Evolutionary conservation across 1,284 basidiomycete genomes (phyloP).

Genomic region (Sanghuangporus weigelae): DNA sequence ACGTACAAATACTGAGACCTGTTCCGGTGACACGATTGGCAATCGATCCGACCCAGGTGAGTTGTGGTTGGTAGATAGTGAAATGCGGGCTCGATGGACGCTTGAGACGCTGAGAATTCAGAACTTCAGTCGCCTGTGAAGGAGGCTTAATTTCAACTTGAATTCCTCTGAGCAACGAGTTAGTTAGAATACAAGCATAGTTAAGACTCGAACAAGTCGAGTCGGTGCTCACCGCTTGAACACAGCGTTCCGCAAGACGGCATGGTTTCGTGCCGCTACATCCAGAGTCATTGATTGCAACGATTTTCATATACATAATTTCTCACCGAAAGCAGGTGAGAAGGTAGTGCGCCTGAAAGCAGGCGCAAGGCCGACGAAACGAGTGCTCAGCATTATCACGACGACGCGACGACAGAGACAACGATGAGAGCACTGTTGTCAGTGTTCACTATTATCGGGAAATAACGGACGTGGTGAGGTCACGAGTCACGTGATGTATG

Average conservation of each 20-base stretch:
- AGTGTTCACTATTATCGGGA: slow-evolving; percentile 16
- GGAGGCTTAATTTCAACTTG: slow-evolving; percentile 63
- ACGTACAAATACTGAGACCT: slow-evolving; percentile 74
- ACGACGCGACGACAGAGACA: not conserved
- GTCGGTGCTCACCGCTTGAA: slow-evolving; percentile 40
- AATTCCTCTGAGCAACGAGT: slow-evolving; percentile 35
- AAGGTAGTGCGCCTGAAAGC: slow-evolving; percentile 48
- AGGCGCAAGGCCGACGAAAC: slow-evolving; percentile 48
- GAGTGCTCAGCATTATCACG: slow-evolving; percentile 40
- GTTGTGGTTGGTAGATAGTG: slow-evolving; percentile 94
- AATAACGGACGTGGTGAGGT: slow-evolving; percentile 21
- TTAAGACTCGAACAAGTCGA: not conserved
- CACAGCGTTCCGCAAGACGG: slow-evolving; percentile 36
- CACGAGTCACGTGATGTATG: not conserved
- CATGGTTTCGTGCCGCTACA: slow-evolving; percentile 38
- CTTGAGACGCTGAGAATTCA: slow-evolving; percentile 82
- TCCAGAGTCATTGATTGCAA: slow-evolving; percentile 2
- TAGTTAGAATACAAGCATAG: not conserved
- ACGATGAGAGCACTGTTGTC: slow-evolving; percentile 3
- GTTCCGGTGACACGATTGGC: slow-evolving; percentile 82
- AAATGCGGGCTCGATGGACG: slow-evolving; percentile 92
- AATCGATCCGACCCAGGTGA: slow-evolving; percentile 87
- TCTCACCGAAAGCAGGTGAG: slow-evolving; percentile 41
- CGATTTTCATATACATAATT: not conserved
- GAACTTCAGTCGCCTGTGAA: slow-evolving; percentile 55